Conservation (phyloP, 176 grass and related monocot genomes). For the Zea mays region Zm-B73-REFERENCE-NAM-5.0 NC_050098.1:207637501-207638000, state of each 20-base stretch:
- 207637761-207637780: conserved; percentile 14
- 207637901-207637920: no score
- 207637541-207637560: conserved; percentile 79
- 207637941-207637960: no score
- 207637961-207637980: no score
- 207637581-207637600: conserved; percentile 40
- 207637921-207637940: no score
- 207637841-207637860: neutral
- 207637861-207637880: no score
- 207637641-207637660: neutral
- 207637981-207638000: no score
- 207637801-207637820: neutral
- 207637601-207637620: neutral
- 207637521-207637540: conserved; percentile 87
- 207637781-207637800: neutral
- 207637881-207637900: no score
- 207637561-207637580: conserved; percentile 80
- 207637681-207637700: neutral
- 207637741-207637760: conserved; percentile 1
- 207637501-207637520: conserved; percentile 70
- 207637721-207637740: neutral
- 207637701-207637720: conserved; percentile 9
- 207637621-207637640: neutral
- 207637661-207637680: conserved; percentile 14
- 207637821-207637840: neutral